A percentile compares a stretch with the other conserved stretches of the same genome.
Conservation (phyloP, 495 filamentous ascomycete species). For the Hypomontagnella monticulosa region DNA sequence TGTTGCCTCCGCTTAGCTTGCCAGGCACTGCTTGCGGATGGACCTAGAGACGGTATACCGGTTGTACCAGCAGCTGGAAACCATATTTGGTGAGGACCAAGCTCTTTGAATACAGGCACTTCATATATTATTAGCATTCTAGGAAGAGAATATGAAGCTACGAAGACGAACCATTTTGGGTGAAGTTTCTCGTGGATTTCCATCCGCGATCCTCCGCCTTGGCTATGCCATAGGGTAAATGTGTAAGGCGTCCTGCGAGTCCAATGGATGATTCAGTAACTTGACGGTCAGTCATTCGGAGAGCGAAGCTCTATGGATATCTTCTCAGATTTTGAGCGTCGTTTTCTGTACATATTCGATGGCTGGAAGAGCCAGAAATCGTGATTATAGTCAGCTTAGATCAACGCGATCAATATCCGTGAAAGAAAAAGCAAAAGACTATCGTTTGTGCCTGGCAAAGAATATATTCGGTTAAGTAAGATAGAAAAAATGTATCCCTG, state of each 20-base stretch:
- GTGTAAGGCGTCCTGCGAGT: conserved; percentile 47
- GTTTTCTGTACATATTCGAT: conserved; percentile 41
- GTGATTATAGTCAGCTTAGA: neutral
- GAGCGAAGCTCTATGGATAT: conserved; percentile 41
- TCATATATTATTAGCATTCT: conserved; percentile 30
- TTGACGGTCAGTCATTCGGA: conserved; percentile 51
- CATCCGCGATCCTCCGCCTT: conserved; percentile 46
- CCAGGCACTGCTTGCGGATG: conserved; percentile 25
- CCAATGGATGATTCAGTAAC: conserved; percentile 45
- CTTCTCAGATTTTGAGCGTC: conserved; percentile 24
- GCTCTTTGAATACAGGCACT: conserved; percentile 54
- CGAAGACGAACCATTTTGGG: conserved; percentile 34
- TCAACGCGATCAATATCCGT: neutral
- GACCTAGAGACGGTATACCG: conserved; percentile 6
- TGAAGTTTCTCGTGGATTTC: conserved; percentile 43
- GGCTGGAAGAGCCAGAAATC: conserved; percentile 17
- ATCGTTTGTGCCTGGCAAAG: neutral
- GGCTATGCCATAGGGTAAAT: conserved; percentile 37
- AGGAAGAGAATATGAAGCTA: neutral
- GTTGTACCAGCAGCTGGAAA: conserved; percentile 32
- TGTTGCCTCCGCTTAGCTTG: conserved; percentile 42
- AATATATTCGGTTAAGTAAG: conserved; percentile 11
- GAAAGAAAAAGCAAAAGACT: neutral
- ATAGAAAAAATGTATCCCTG: conserved; percentile 2
- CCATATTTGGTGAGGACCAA: conserved; percentile 53